These are phyloP conservation scores for Tetrapisispora fleetii DNA, from an alignment of 805 yeast species.

Conservation along the genomic window DNA sequence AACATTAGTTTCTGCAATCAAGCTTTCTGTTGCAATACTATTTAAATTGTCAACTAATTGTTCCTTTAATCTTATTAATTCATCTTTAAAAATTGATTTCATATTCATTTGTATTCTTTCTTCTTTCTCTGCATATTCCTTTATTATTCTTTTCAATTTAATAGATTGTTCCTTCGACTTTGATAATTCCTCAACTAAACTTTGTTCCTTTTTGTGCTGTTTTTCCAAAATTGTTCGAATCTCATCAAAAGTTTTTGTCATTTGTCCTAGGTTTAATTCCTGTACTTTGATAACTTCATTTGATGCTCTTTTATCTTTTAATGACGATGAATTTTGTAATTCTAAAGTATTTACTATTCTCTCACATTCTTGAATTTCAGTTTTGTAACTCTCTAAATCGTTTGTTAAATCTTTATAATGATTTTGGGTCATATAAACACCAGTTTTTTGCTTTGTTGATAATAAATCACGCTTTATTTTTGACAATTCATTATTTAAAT, in stretches of 20 bases:
- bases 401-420: constrained; percentile 45
- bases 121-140: constrained; percentile 17
- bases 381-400: constrained; percentile 40
- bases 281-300: constrained; percentile 22
- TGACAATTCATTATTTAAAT: constrained; percentile 38
- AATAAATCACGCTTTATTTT: constrained; percentile 46
- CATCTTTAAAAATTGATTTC: constrained; percentile 16
- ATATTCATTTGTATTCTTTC: constrained; percentile 13
- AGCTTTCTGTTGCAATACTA: constrained; percentile 3
- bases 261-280: constrained; percentile 16
- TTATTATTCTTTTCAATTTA: constrained; percentile 15
- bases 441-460: constrained; percentile 56
- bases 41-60: constrained; percentile 12
- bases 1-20: constrained; percentile 7
- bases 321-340: constrained; percentile 29
- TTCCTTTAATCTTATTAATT: constrained; percentile 12
- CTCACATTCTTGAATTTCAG: constrained; percentile 39
- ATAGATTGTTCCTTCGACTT: constrained; percentile 14
- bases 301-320: constrained; percentile 22
- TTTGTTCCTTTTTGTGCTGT: constrained; percentile 21
- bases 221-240: constrained; percentile 21
- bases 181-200: constrained; percentile 15
- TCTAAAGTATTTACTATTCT: constrained; percentile 34
- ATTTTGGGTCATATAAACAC: constrained; percentile 51
- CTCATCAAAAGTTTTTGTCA: constrained; percentile 17